These are phyloP conservation scores for Vaccinium corymbosum DNA, from an alignment of 148 eudicot genomes.

Conservation along the genomic window DNA sequence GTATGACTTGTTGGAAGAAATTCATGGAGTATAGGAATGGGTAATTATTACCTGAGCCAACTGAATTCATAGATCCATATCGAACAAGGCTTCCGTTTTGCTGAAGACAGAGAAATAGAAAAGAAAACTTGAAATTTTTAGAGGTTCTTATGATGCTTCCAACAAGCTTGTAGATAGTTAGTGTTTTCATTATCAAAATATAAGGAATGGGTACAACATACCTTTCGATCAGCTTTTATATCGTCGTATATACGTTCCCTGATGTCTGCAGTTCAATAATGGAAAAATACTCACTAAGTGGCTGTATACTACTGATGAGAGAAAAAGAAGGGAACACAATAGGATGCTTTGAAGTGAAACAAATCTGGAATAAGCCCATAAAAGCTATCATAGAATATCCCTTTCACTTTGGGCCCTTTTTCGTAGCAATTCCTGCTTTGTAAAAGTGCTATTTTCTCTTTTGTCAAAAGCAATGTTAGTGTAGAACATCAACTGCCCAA, in stretches of 20 bases:
- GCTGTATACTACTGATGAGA: background rate
- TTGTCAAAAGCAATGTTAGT: background rate
- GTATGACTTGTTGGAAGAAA: conserved; percentile 10
- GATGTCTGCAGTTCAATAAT: conserved; percentile 26
- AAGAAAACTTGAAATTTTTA: background rate
- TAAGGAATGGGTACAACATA: conserved; percentile 12
- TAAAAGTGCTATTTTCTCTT: background rate
- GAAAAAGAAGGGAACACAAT: background rate
- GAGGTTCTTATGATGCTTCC: background rate
- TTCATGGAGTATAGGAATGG: background rate
- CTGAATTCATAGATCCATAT: conserved; percentile 38
- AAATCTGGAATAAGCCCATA: background rate
- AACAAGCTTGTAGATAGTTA: background rate
- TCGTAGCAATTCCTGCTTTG: background rate
- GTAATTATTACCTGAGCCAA: conserved; percentile 39
- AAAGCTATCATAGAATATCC: background rate
- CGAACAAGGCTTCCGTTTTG: conserved; percentile 36
- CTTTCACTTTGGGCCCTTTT: background rate
- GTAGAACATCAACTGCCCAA: too few species aligned
- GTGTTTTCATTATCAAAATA: background rate
- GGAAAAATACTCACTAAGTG: background rate
- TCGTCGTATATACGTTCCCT: conserved; percentile 30
- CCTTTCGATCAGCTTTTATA: conserved; percentile 39
- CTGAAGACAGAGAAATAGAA: conserved; percentile 9
- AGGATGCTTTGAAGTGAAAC: background rate